Conservation (phyloP, 768 basidiomycete genomes). For the Termitomyces sp. region DNA sequence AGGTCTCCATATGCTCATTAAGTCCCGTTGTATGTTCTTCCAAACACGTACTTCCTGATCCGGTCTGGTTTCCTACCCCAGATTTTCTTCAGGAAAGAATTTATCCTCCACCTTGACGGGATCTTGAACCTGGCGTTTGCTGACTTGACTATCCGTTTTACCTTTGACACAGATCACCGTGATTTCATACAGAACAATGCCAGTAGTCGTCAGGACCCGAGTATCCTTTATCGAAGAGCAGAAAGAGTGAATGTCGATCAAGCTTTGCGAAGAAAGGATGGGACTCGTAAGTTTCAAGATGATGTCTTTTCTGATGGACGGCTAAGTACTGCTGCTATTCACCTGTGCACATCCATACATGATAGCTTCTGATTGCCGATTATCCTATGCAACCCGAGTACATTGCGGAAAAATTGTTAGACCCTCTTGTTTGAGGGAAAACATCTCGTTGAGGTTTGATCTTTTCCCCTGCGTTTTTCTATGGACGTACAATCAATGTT, state of each 20-base stretch:
- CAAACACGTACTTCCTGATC: slow-evolving; percentile 53
- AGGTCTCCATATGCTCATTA: slow-evolving; percentile 65
- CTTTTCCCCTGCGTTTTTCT: no score
- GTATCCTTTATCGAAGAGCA: slow-evolving; percentile 66
- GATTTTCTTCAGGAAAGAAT: slow-evolving; percentile 50
- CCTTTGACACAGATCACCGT: slow-evolving; percentile 54
- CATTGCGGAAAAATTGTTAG: no score
- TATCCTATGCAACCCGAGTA: no score
- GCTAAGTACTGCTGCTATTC: slow-evolving; percentile 56
- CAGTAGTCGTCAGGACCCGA: slow-evolving; percentile 74
- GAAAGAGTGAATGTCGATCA: slow-evolving; percentile 32
- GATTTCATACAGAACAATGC: slow-evolving; percentile 56
- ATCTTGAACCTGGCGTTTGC: slow-evolving; percentile 72
- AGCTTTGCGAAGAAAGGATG: slow-evolving; percentile 60
- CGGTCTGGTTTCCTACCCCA: slow-evolving; percentile 61
- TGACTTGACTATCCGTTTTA: slow-evolving; percentile 66
- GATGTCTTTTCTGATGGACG: slow-evolving; percentile 70
- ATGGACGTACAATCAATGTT: no score
- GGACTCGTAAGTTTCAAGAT: slow-evolving; percentile 57
- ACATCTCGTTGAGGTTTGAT: no score
- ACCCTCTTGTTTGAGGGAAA: no score
- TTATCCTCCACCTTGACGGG: slow-evolving; percentile 56
- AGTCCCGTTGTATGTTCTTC: slow-evolving; percentile 43
- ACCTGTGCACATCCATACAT: slow-evolving; percentile 65
- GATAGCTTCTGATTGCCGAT: no score